Evolutionary conservation across 2,329 filamentous ascomycete genomes (phyloP), one percentile per base, ranked within the genome.

Genomic region (Lachnellula occidentalis): DNA sequence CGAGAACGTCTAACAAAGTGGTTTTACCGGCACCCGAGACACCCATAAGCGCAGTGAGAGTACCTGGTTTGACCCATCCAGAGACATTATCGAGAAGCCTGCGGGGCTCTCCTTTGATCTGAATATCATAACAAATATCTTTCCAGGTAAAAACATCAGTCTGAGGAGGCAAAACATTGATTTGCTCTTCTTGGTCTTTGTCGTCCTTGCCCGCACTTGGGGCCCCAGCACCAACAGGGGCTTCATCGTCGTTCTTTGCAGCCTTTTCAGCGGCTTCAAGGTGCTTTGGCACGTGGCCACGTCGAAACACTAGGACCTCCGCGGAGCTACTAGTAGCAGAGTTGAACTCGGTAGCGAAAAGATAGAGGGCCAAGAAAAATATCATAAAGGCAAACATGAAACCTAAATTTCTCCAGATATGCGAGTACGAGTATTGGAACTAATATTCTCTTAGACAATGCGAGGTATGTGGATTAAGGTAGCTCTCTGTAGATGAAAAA

Each of bases 11-110:
- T 8, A 95, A 75, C 3, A 95, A 78, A 0, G 90, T 95, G 0
- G 90, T 95, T 71, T 95, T 95, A 48, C 90, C 90, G 9, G 90
- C 90, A 89, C n/a, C 92, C 2, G 75, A 82, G 0, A 84, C 81
- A 41, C 85, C 82, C 84, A 87, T 88, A 0, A 87, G 73, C 24
- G 84, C 85, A 15, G 85, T 88, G 34, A 87, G 69, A 39, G 83
- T 87, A 51, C 85, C 85, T 15, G 85, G 85, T 67, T 87, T 87
- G 56, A 88, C 83, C 82, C 83, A 88, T n/a, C 85, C 85, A 63
- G 85, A 81, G 8, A 88, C 83, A 58, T 87, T 76, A 57, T 88
- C 81, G 36, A 89, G 72, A 15, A 92, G 84, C 9, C 84, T 78
- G 34, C 86, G 76, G 0, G 74, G 71, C 59, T 87, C 80, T 3